Base-by-base conservation (phyloP, 768 basidiomycete species). In the Termitomyces sp. region DNA sequence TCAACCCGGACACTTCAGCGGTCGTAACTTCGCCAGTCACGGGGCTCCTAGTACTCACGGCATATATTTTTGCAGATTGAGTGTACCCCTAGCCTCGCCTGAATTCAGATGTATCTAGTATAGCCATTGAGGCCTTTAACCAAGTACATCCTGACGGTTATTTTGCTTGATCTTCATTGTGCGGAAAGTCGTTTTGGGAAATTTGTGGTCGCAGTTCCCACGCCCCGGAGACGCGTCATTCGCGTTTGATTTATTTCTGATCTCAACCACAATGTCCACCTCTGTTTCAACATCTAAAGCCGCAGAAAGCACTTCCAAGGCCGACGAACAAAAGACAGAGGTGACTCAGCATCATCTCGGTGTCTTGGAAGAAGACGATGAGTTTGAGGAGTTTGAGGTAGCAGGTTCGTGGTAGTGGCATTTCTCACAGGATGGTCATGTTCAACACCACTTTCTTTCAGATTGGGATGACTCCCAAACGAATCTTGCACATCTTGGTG, bases 311-410 rank as follows among this genome's bases (percentile, higher is more conserved):
- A 48, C 70, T 55, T 46, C 69, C 3, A 77, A 78, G 27, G 66
- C 71, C 25, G 76, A 78, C 46, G 71, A 76, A 56, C 69, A 76
- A 54, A 76, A 78, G 35, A 74, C 79, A 0, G 77, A 81, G 56
- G 73, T 73, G 1, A 79, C 80, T 46, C 83, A 83, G 7, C 83
- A 83, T 5, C 84, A 89, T 65, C 81, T 96, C 0, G 91, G 94
- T 41, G 86, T 94, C n/a, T 75, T 98, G 7, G 94, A 98, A 66
- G 94, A 98, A 68, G 94, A 98, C 69, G 94, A 98, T 68, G 94
- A 98, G 74, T 98, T 98, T 64, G 94, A 96, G 67, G 94, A 95
- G 66, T 96, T 96, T 70, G 75, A 83, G 16, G 88, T 83, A 46
- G 88, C 90, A 76, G 94, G 94, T 91, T 56, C 54, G 76, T 68